Conservation (phyloP, 2,329 filamentous ascomycete species). For the Verticillium klebahnii region DNA sequence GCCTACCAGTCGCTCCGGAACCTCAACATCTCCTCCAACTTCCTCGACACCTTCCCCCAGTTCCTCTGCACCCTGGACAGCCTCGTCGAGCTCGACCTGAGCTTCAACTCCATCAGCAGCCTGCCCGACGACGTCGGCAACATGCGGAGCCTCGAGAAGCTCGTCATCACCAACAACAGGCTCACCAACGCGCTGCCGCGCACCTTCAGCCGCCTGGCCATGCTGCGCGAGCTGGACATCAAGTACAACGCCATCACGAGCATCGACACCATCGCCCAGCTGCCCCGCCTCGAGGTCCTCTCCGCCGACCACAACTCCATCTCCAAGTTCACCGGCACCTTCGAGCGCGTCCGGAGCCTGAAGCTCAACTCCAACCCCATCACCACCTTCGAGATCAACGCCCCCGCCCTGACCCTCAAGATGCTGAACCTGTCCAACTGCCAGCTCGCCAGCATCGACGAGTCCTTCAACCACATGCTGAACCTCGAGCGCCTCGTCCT, state of each 20-base stretch:
- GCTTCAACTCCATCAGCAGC: slow-evolving; percentile 84
- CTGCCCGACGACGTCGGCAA: slow-evolving; percentile 76
- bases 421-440: slow-evolving; percentile 86
- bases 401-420: slow-evolving; percentile 74
- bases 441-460: slow-evolving; percentile 86
- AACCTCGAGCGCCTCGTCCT: slow-evolving; percentile 84
- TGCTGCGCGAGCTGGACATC: slow-evolving; percentile 84
- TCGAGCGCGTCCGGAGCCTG: slow-evolving; percentile 75
- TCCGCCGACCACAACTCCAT: slow-evolving; percentile 91
- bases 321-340: slow-evolving; percentile 85
- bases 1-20: slow-evolving; percentile 74
- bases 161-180: slow-evolving; percentile 95
- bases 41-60: slow-evolving; percentile 75
- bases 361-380: slow-evolving; percentile 94
- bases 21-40: slow-evolving; percentile 92
- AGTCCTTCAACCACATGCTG: slow-evolving; percentile 80
- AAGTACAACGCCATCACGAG: slow-evolving; percentile 87
- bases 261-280: slow-evolving; percentile 79
- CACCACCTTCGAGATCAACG: slow-evolving; percentile 82
- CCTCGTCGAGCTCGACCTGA: slow-evolving; percentile 89
- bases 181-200: slow-evolving; percentile 70
- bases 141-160: slow-evolving; percentile 74
- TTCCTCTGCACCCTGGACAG: slow-evolving; percentile 80
- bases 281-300: slow-evolving; percentile 83
- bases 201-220: slow-evolving; percentile 68